Evolutionary conservation across 2,329 filamentous ascomycete genomes (phyloP).

Genomic region (Aspergillus sclerotialis): DNA sequence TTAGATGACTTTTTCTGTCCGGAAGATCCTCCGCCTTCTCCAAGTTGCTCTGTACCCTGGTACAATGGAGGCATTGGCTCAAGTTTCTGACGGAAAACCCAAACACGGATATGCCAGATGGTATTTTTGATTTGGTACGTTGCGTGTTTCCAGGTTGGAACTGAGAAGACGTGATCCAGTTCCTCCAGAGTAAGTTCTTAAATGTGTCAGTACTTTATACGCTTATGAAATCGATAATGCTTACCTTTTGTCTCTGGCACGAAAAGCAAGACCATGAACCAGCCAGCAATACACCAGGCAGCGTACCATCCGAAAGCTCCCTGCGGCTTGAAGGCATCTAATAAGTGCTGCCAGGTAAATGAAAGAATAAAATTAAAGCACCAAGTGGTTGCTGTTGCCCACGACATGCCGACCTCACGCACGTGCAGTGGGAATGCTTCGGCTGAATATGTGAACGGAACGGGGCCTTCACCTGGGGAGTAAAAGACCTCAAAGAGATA

Average conservation of each 20-base stretch:
- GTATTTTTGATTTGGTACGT: too few relatives aligned
- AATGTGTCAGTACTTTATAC: too few relatives aligned
- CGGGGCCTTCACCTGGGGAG: slow-evolving; percentile 55
- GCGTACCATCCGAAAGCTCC: slow-evolving; percentile 49
- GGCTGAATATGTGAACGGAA: slow-evolving; percentile 61
- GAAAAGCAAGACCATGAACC: slow-evolving; percentile 38
- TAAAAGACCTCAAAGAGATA: slow-evolving; percentile 40
- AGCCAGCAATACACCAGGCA: slow-evolving; percentile 37
- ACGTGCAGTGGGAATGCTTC: slow-evolving; percentile 61
- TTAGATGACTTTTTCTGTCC: too few relatives aligned
- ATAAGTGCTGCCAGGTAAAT: slow-evolving; percentile 48
- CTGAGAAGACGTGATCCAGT: slow-evolving; percentile 48
- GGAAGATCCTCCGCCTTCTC: too few relatives aligned
- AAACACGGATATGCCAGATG: too few relatives aligned
- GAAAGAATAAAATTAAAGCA: slow-evolving; percentile 50
- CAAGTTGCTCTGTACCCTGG: too few relatives aligned
- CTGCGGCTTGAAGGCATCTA: slow-evolving; percentile 41
- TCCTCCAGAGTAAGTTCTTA: slow-evolving; percentile 43
- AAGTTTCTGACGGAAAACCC: too few relatives aligned
- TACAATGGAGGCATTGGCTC: too few relatives aligned
- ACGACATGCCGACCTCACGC: slow-evolving; percentile 55
- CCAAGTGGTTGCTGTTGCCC: slow-evolving; percentile 57
- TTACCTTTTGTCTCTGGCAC: slow-evolving; percentile 36
- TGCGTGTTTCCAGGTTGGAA: slow-evolving; percentile 41
- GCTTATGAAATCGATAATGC: too few relatives aligned